Conservation (phyloP, 116 monocot species). For the Iris pallida region DNA sequence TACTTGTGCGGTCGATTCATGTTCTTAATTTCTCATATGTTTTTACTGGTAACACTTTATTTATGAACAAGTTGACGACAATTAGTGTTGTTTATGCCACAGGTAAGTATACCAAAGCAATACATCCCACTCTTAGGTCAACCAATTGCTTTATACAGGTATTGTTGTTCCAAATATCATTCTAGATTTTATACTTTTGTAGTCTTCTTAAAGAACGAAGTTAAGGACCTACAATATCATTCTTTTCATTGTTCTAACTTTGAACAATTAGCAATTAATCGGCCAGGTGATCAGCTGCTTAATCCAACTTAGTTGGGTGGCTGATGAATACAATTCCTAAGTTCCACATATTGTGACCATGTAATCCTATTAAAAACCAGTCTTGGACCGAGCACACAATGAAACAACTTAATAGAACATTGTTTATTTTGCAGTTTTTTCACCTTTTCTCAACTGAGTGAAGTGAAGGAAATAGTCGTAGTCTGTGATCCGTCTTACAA, state of each 20-base stretch:
- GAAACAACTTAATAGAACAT: not conserved
- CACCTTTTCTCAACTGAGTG: constrained; percentile 65
- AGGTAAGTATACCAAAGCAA: constrained; percentile 95
- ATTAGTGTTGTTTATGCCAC: constrained; percentile 1
- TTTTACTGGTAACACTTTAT: not conserved
- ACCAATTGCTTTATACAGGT: constrained; percentile 97
- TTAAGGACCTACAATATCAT: not conserved
- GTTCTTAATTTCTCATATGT: not conserved
- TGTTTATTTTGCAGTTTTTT: constrained; percentile 55
- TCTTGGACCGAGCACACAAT: too few species aligned
- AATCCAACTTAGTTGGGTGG: too few species aligned
- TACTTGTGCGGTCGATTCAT: too few species aligned
- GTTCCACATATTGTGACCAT: too few species aligned
- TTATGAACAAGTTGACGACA: not conserved
- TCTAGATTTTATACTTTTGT: not conserved
- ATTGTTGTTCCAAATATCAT: not conserved
- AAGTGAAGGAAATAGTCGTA: constrained; percentile 95
- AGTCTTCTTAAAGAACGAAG: not conserved
- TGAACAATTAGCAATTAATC: too few species aligned
- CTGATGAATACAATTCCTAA: too few species aligned
- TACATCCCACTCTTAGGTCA: constrained; percentile 85
- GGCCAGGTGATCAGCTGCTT: too few species aligned
- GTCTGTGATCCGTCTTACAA: constrained; percentile 91
- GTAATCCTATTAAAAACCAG: too few species aligned
- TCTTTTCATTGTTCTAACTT: not conserved